These are phyloP conservation scores for Chaetomium sp. DNA, from an alignment of 2,329 filamentous ascomycete species.

Conservation along the genomic window DNA sequence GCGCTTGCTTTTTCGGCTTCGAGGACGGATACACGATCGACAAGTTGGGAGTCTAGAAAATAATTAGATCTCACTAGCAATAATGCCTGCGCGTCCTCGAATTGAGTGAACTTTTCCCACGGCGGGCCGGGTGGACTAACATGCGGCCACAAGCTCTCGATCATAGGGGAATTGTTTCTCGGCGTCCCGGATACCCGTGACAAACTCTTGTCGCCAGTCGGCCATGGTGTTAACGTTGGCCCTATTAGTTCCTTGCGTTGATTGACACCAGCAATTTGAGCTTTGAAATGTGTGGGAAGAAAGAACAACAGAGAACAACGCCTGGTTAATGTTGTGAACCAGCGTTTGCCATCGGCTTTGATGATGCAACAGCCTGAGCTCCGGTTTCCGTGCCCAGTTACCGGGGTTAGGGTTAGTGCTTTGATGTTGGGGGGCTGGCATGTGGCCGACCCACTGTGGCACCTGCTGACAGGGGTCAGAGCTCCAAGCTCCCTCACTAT, in stretches of 20 bases:
- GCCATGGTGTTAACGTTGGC: conserved; percentile 37
- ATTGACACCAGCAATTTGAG: too few species aligned
- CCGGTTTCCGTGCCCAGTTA: too few species aligned
- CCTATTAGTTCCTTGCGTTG: not conserved
- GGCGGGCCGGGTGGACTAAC: conserved; percentile 42
- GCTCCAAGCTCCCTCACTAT: too few species aligned
- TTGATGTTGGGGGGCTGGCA: too few species aligned
- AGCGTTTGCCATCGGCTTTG: not conserved
- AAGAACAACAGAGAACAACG: too few species aligned
- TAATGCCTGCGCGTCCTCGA: not conserved
- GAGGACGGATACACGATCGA: conserved; percentile 59
- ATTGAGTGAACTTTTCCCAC: too few species aligned
- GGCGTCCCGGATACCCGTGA: conserved; percentile 66
- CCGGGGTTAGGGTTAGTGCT: too few species aligned
- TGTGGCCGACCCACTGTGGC: too few species aligned
- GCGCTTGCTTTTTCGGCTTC: conserved; percentile 49
- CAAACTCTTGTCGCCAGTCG: conserved; percentile 77
- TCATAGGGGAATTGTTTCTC: conserved; percentile 57
- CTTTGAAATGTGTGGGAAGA: too few species aligned
- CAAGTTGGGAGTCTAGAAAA: conserved; percentile 53
- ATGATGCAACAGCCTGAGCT: conserved; percentile 8
- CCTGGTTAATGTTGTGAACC: too few species aligned
- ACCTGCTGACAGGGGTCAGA: too few species aligned
- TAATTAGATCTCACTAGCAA: not conserved
- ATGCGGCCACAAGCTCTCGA: conserved; percentile 67